Conservation (phyloP, 1,284 basidiomycete genomes). For the Malassezia cuniculi region DNA sequence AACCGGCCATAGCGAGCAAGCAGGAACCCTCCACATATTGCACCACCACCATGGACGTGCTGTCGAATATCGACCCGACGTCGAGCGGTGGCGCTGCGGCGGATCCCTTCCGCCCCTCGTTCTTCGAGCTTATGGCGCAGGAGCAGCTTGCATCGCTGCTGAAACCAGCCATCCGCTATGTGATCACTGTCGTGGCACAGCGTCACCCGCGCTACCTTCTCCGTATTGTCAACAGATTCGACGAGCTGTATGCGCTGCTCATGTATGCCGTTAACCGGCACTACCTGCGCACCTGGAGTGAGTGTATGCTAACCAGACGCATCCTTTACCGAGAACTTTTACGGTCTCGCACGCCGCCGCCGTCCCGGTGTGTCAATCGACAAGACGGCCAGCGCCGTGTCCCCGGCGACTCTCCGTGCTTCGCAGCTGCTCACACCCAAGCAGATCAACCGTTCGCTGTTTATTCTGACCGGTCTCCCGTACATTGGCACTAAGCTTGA, state of each 20-base stretch:
- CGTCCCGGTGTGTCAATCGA: conserved; percentile 49
- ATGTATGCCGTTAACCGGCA: conserved; percentile 82
- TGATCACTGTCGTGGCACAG: conserved; percentile 82
- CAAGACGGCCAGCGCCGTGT: conserved; percentile 8
- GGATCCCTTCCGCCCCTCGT: conserved; percentile 59
- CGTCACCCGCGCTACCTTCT: conserved; percentile 84
- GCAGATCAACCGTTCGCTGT: conserved; percentile 18
- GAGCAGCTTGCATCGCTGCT: conserved; percentile 83
- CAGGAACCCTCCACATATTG: conserved; percentile 5
- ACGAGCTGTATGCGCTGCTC: conserved; percentile 80
- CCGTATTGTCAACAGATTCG: conserved; percentile 80
- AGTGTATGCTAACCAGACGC: conserved; percentile 48
- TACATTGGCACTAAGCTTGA: conserved; percentile 77
- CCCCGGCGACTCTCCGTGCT: conserved; percentile 6
- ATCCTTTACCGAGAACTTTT: conserved; percentile 84
- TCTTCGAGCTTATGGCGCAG: conserved; percentile 90
- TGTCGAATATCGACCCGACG: conserved; percentile 28
- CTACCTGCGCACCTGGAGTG: conserved; percentile 69
- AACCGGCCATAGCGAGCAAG: conserved; percentile 66
- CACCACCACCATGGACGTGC: conserved; percentile 21
- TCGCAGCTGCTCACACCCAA: conserved; percentile 19
- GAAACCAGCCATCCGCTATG: conserved; percentile 89
- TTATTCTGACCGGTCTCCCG: conserved; percentile 63
- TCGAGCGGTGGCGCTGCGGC: conserved; percentile 17
- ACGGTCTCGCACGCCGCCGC: conserved; percentile 67